These are phyloP conservation scores for Trifolium subterraneum DNA, from an alignment of 306 rosid genomes.

Conservation along the genomic window DNA sequence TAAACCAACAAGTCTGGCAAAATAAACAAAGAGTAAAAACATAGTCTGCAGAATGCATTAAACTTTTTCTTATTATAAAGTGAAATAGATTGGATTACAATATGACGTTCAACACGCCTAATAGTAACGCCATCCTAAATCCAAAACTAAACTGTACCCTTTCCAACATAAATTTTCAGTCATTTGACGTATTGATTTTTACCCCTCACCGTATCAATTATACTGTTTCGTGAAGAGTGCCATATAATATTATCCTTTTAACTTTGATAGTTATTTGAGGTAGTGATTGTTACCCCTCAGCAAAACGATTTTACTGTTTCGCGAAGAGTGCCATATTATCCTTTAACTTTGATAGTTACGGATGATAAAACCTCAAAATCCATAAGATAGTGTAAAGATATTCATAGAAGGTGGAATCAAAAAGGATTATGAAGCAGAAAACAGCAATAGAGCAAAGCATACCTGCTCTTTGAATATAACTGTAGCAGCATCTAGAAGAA, in stretches of 20 bases:
- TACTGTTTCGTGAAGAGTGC: constrained; percentile 6
- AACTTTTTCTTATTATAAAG: constrained; percentile 4
- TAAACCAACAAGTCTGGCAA: constrained; percentile 14
- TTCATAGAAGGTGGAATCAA: constrained; percentile 11
- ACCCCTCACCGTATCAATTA: constrained; percentile 23
- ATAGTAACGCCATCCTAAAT: constrained; percentile 16
- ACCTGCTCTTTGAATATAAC: constrained; percentile 98
- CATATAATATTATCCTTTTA: constrained; percentile 2
- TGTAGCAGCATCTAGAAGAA: constrained; percentile 95
- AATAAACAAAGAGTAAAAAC: constrained; percentile 14
- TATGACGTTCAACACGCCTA: constrained; percentile 1
- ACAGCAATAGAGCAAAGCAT: constrained; percentile 47
- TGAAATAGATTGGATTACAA: constrained; percentile 16
- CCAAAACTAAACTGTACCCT: constrained; percentile 2
- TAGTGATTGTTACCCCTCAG: not conserved
- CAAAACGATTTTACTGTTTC: constrained; percentile 15
- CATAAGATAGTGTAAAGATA: constrained; percentile 23
- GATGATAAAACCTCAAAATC: constrained; percentile 1
- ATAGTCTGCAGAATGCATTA: not conserved
- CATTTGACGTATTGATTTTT: constrained; percentile 15
- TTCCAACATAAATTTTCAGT: constrained; percentile 10
- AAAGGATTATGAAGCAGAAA: constrained; percentile 7
- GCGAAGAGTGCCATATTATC: constrained; percentile 8
- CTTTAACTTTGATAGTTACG: not conserved
- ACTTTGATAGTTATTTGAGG: not conserved